Conservation (phyloP, 108 stramenopile genomes). For the Stephanodiscus triporus region DNA sequence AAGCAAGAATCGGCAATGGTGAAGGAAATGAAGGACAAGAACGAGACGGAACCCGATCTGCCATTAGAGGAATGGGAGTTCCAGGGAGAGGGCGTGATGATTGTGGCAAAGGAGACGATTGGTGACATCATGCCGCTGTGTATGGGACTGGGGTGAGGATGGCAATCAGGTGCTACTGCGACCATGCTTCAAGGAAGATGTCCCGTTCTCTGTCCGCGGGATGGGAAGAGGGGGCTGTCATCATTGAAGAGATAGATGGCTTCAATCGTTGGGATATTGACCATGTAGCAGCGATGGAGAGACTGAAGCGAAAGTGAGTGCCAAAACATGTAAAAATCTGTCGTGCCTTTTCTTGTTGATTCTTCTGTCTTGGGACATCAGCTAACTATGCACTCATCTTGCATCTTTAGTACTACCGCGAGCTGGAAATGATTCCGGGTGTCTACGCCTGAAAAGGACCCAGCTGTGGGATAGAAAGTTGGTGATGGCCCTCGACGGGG, state of each 20-base stretch:
- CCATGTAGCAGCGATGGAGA: constrained; percentile 85
- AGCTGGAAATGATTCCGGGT: constrained; percentile 68
- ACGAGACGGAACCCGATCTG: constrained; percentile 33
- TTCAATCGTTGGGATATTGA: constrained; percentile 84
- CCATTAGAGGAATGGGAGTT: constrained; percentile 57
- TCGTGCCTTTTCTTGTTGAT: neutral
- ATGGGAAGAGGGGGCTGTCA: constrained; percentile 88
- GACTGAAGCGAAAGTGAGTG: constrained; percentile 65
- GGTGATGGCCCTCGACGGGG: constrained; percentile 78
- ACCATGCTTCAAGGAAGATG: constrained; percentile 81
- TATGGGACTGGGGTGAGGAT: constrained; percentile 62
- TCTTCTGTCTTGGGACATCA: neutral
- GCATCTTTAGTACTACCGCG: constrained; percentile 48
- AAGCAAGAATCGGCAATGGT: constrained; percentile 28
- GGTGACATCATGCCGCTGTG: constrained; percentile 65
- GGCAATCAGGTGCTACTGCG: constrained; percentile 60
- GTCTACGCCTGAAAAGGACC: constrained; percentile 73
- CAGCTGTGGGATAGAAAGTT: constrained; percentile 70
- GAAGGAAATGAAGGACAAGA: constrained; percentile 30
- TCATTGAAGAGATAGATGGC: constrained; percentile 71
- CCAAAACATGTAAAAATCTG: neutral
- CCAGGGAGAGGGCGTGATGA: constrained; percentile 82
- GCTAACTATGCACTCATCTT: neutral
- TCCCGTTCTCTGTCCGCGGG: constrained; percentile 62
- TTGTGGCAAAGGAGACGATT: constrained; percentile 85